Evolutionary conservation across 805 yeast species (phyloP).

Genomic region (Saccharomycopsis fodiens): DNA sequence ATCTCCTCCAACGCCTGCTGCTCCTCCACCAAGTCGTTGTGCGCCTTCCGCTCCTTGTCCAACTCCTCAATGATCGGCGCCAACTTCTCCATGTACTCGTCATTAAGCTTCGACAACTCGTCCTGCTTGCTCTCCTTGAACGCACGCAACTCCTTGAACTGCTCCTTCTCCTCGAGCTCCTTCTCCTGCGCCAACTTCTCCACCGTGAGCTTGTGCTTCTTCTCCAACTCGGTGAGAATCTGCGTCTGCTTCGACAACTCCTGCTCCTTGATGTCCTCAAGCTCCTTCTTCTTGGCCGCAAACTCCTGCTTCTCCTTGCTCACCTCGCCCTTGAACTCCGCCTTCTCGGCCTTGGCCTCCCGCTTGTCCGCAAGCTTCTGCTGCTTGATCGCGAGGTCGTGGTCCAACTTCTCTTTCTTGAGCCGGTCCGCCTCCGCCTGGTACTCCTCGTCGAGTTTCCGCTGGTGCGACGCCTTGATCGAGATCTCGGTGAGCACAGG

Average conservation of each 20-base stretch:
- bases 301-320: slow-evolving; percentile 7
- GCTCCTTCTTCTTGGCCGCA: slow-evolving; percentile 13
- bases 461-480: slow-evolving; percentile 61
- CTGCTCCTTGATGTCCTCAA: slow-evolving; percentile 12
- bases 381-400: slow-evolving; percentile 10
- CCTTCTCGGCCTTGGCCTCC: slow-evolving; percentile 1
- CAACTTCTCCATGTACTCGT: slow-evolving; percentile 7
- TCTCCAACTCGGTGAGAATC: slow-evolving; percentile 11
- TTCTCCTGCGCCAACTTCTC: slow-evolving; percentile 12
- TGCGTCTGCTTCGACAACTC: slow-evolving; percentile 16
- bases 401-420: slow-evolving; percentile 11
- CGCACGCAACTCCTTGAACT: slow-evolving; percentile 13
- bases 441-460: slow-evolving; percentile 43
- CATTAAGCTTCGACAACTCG: slow-evolving; percentile 15
- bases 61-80: slow-evolving; percentile 16
- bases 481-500: slow-evolving; percentile 77
- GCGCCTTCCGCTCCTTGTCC: slow-evolving; percentile 3
- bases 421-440: slow-evolving; percentile 16
- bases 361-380: slow-evolving; percentile 5
- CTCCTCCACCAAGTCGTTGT: slow-evolving; percentile 11
- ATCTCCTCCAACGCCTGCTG: slow-evolving; percentile 12
- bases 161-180: slow-evolving; percentile 3
- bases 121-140: slow-evolving; percentile 9
- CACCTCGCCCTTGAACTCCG: slow-evolving; percentile 8
- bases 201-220: slow-evolving; percentile 16